phyloP scores from a whole-genome alignment of 2,329 filamentous ascomycete species.

The Cordyceps cicadae region DNA sequence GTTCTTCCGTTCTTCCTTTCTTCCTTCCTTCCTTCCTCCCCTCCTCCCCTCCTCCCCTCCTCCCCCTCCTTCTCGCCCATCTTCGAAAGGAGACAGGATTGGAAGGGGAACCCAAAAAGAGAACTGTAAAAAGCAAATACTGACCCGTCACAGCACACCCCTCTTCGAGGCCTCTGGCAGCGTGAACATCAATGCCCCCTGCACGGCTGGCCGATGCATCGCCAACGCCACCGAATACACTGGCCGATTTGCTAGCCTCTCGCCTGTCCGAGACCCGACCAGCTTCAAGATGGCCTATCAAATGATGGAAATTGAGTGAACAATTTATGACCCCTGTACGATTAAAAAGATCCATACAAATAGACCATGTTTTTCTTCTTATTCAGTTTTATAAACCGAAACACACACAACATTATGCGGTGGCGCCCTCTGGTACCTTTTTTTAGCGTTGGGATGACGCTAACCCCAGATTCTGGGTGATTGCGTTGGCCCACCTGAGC shows the following conservation, averaged over 20 bases:
- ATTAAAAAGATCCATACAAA: background rate
- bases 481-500: constrained; percentile 2
- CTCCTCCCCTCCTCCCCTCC: too few species aligned
- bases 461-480: background rate
- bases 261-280: constrained; percentile 11
- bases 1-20: too few species aligned
- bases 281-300: constrained; percentile 9
- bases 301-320: constrained; percentile 2
- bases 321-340: background rate
- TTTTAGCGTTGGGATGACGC: background rate
- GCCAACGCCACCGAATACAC: constrained; percentile 12
- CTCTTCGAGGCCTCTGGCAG: constrained; percentile 15
- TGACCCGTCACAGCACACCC: constrained; percentile 6
- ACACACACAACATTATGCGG: background rate
- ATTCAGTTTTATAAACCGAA: background rate
- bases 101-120: background rate
- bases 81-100: background rate
- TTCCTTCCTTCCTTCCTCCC: too few species aligned
- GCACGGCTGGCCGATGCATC: constrained; percentile 4
- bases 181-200: constrained; percentile 13
- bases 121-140: background rate
- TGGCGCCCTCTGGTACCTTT: background rate
- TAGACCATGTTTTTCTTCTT: background rate
- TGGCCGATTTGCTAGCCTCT: constrained; percentile 11
- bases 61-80: background rate